Percentiles rank a stretch among this genome's conserved stretches.
Evolutionary conservation across 1,139 yeast genomes (phyloP).

Genomic region (Yamadazyma sp.): DNA sequence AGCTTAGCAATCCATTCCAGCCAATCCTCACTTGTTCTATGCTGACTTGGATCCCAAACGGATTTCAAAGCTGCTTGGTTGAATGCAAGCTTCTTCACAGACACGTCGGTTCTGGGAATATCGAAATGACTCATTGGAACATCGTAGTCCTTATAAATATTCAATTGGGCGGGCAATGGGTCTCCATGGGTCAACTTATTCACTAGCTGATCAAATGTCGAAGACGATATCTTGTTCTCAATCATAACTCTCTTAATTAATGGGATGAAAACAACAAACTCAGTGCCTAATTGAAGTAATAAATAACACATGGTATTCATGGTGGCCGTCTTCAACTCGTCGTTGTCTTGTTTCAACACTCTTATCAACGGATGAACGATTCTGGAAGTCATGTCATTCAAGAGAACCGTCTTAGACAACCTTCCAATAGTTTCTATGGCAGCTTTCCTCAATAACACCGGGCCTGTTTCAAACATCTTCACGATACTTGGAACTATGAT

Average conservation of each 20-base stretch:
- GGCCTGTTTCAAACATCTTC: slow-evolving; percentile 71
- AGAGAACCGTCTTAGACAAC: slow-evolving; percentile 66
- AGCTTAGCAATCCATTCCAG: slow-evolving; percentile 93
- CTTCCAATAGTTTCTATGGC: slow-evolving; percentile 87
- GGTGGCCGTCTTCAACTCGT: slow-evolving; percentile 62
- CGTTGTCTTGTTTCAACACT: slow-evolving; percentile 57
- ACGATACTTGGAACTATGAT: slow-evolving; percentile 83
- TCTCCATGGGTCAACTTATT: slow-evolving; percentile 82
- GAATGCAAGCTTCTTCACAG: slow-evolving; percentile 75
- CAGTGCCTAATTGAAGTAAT: slow-evolving; percentile 78
- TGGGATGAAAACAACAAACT: slow-evolving; percentile 85
- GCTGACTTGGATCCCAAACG: slow-evolving; percentile 91
- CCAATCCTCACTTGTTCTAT: slow-evolving; percentile 95
- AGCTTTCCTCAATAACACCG: slow-evolving; percentile 59
- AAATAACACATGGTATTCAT: slow-evolving; percentile 82
- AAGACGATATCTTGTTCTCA: slow-evolving; percentile 64
- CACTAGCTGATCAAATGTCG: slow-evolving; percentile 79
- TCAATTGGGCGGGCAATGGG: slow-evolving; percentile 77
- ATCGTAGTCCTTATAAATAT: slow-evolving; percentile 68
- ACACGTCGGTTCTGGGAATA: slow-evolving; percentile 64
- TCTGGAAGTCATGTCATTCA: slow-evolving; percentile 88
- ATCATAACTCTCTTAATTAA: slow-evolving; percentile 72
- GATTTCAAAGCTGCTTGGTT: slow-evolving; percentile 73
- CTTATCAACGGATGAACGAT: slow-evolving; percentile 85
- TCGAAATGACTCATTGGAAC: slow-evolving; percentile 51